Percentiles rank a stretch among this genome's conserved stretches.
These are phyloP conservation scores for Selaginella moellendorffii DNA, from an alignment of 75 land plant species.

Conservation along the genomic window DNA sequence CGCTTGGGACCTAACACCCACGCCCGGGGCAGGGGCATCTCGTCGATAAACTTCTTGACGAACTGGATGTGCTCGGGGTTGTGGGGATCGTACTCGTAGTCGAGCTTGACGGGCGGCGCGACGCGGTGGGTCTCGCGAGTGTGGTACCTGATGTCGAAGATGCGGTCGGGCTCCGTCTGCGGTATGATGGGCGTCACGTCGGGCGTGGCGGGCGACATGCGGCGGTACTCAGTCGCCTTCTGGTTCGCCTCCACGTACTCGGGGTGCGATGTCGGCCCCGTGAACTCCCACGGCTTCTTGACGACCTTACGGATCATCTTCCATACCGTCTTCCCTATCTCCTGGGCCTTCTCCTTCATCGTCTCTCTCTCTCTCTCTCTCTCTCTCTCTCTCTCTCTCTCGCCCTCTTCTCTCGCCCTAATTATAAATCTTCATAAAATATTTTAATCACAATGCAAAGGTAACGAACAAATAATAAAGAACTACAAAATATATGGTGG, in stretches of 20 bases:
- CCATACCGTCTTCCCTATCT: constrained; percentile 2
- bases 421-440: too few species aligned
- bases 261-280: constrained; percentile 65
- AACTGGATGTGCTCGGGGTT: neutral
- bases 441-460: too few species aligned
- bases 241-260: constrained; percentile 65
- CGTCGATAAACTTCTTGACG: neutral
- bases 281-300: constrained; percentile 77
- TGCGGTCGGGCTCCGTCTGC: constrained; percentile 54
- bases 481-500: too few species aligned
- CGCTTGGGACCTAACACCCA: neutral
- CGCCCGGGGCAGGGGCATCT: neutral
- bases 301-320: constrained; percentile 12
- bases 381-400: constrained; percentile 6
- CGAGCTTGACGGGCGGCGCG: constrained; percentile 2
- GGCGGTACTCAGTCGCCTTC: constrained; percentile 52
- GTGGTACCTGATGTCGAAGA: constrained; percentile 84
- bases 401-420: too few species aligned
- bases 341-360: neutral
- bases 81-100: neutral
- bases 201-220: constrained; percentile 51
- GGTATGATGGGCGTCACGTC: constrained; percentile 39
- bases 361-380: neutral
- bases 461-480: too few species aligned
- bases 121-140: constrained; percentile 58